These are phyloP conservation scores for Talaromyces stipitatus DNA, from an alignment of 495 filamentous ascomycete genomes.

Conservation along the genomic window DNA sequence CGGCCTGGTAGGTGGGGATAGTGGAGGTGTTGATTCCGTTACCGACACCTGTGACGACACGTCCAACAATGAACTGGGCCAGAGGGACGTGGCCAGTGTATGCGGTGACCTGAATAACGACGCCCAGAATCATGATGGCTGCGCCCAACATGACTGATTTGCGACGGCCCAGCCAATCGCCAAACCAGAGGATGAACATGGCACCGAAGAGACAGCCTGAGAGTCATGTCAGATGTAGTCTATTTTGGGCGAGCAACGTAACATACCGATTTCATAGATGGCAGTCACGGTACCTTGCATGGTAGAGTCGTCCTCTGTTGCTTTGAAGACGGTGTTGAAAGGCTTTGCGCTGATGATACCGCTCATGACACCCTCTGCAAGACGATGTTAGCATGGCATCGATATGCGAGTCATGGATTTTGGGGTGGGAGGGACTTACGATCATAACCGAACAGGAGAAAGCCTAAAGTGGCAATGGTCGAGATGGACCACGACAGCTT, in stretches of 20 bases:
- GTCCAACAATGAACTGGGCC: conserved; percentile 69
- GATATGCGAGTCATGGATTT: neutral
- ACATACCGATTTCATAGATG: conserved; percentile 64
- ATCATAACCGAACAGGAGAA: conserved; percentile 68
- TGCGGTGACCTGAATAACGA: conserved; percentile 64
- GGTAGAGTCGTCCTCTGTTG: conserved; percentile 54
- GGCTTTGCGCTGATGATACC: conserved; percentile 69
- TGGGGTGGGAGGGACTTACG: conserved; percentile 18
- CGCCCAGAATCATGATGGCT: conserved; percentile 73
- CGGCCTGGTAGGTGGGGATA: conserved; percentile 75
- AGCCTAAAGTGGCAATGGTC: conserved; percentile 63
- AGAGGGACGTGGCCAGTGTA: conserved; percentile 34
- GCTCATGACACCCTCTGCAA: conserved; percentile 59
- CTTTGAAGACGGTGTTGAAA: conserved; percentile 65
- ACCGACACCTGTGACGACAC: conserved; percentile 65
- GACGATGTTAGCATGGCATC: conserved; percentile 5
- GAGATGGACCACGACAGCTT: conserved; percentile 57
- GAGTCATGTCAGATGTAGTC: neutral
- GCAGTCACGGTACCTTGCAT: conserved; percentile 79
- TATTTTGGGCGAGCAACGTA: neutral
- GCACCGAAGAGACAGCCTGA: conserved; percentile 65
- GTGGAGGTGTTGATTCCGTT: conserved; percentile 75
- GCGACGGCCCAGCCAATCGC: conserved; percentile 57
- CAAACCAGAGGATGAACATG: conserved; percentile 59
- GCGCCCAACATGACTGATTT: conserved; percentile 52